Evolutionary conservation across 192 early-diverging fungal species (phyloP).

Genomic region (Backusella tarrabulga): DNA sequence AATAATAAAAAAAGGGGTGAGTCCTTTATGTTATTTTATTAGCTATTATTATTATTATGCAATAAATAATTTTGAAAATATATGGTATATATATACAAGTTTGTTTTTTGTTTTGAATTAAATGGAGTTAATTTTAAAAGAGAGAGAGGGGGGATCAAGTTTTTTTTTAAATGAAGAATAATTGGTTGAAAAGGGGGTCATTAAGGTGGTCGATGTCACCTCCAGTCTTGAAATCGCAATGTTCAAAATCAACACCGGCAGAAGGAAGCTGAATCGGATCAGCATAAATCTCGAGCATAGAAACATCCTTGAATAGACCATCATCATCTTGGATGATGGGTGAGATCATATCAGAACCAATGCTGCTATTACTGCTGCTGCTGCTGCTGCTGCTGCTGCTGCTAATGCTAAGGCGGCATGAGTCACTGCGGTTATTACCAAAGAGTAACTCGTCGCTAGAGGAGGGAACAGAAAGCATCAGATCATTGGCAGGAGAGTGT

Average conservation of each 20-base stretch:
- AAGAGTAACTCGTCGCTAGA: neutral
- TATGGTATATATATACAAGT: neutral
- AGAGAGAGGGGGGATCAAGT: neutral
- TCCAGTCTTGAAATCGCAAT: slow-evolving; percentile 12
- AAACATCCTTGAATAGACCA: neutral
- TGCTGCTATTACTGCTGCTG: neutral
- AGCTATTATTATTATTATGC: neutral
- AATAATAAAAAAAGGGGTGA: neutral
- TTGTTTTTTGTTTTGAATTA: neutral
- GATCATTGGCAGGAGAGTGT: neutral
- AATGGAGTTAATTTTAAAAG: neutral
- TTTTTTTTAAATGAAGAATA: slow-evolving; percentile 1
- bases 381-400: neutral
- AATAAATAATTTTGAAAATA: neutral
- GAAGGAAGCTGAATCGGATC: slow-evolving; percentile 10
- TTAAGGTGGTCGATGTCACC: neutral
- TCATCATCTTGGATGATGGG: neutral
- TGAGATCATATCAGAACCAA: neutral
- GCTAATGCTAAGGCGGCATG: neutral
- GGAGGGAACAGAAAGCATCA: slow-evolving; percentile 6
- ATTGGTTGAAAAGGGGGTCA: slow-evolving; percentile 6
- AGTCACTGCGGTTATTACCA: neutral
- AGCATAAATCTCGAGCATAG: slow-evolving; percentile 1
- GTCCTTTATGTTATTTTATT: neutral
- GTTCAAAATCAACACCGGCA: slow-evolving; percentile 10